These are phyloP conservation scores for Rhizoclosmatium hyalinum DNA, from an alignment of 371 early-diverging fungal genomes.

Conservation along the genomic window DNA sequence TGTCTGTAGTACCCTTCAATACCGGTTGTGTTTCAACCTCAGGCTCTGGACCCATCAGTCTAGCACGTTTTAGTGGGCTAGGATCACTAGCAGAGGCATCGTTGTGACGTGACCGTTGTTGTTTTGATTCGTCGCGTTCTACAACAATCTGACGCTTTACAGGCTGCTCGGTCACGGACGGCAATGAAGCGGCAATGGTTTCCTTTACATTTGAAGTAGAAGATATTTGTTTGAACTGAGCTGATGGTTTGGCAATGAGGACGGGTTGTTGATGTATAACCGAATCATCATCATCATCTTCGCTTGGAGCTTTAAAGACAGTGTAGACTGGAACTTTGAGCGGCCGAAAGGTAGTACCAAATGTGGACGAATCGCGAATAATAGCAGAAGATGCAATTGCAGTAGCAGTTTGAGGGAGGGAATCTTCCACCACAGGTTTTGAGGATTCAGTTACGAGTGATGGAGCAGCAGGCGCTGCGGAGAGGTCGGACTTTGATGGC, in stretches of 20 bases:
- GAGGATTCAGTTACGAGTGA: no score
- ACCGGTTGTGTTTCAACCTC: no score
- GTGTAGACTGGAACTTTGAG: slow-evolving; percentile 2
- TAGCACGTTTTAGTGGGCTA: slow-evolving; percentile 3
- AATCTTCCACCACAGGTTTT: no score
- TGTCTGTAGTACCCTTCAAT: no score
- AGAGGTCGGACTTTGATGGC: no score
- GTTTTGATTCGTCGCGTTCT: not conserved
- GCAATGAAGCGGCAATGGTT: not conserved
- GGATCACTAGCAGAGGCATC: not conserved
- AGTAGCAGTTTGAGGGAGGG: not conserved
- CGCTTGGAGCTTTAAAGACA: not conserved
- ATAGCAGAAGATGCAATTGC: not conserved
- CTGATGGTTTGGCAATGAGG: not conserved
- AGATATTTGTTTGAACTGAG: not conserved
- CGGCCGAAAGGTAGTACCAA: slow-evolving; percentile 11
- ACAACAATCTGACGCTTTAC: not conserved
- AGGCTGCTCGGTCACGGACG: not conserved
- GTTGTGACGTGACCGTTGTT: no score
- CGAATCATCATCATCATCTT: slow-evolving; percentile 2
- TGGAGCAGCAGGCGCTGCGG: no score
- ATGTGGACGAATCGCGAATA: not conserved
- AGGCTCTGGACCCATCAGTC: not conserved
- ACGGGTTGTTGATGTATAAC: not conserved
- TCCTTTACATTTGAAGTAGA: not conserved